Base-by-base conservation (phyloP, 345 rosid species). In the Atalantia buxifolia region DNA sequence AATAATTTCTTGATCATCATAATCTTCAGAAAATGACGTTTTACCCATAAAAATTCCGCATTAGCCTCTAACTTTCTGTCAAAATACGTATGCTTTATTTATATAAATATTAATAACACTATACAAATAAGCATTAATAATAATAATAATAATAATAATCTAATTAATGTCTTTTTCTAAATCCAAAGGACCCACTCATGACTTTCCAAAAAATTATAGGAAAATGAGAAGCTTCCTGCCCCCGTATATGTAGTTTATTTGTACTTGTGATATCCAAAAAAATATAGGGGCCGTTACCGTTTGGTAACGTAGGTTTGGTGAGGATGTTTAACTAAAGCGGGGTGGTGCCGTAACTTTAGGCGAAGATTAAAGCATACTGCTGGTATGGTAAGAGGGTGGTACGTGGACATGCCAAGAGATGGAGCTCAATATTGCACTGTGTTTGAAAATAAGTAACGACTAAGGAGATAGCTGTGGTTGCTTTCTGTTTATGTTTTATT, bases 1-100 rank as follows among this genome's bases (percentile, higher is more conserved):
- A 66, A 66, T 30, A 57, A 22, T 36, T 66, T 59, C 64, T 31
- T 57, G 1, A 40, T 28, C n/a, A 67, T 69, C 56, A 24, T 69
- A 82, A 69, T 74, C 48, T 38, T 19, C n/a, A 8, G 87, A 90
- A 85, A 91, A 82, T 62, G 91, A 90, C 87, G 77, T 79, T 74
- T 74, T 77, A 87, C 85, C 90, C 78, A 80, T 22, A 61, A 50
- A 74, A 55, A 40, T 64, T 55, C 50, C 69, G 80, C 85, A 74
- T 36, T 66, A 71, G 77, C 74, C 62, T 68, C 40, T 24, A 30
- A 22, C 53, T 55, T 80, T 78, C 28, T 13, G 77, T 18, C 78
- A 62, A 66, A 72, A 66, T 80, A 81, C 75, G 85, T 68, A 82
- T 82, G 57, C 57, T 53, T 53, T 53, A 53, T 18, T 18, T 53